These are phyloP conservation scores for Smittium mucronatum DNA, from an alignment of 371 early-diverging fungal species.

Conservation along the genomic window DNA sequence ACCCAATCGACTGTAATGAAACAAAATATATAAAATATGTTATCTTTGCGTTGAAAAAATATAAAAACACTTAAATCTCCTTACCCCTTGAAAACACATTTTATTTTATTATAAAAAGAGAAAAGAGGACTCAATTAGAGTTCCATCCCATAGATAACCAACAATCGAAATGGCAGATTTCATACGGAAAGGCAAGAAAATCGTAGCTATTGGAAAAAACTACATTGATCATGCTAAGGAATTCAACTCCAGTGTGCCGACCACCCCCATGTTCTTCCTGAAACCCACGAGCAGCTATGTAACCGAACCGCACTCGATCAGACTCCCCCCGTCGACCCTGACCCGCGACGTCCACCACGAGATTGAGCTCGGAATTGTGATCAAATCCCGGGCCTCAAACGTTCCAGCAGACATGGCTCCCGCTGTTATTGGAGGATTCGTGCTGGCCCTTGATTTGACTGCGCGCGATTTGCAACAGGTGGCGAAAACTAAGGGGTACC, in stretches of 20 bases:
- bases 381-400: constrained; percentile 73
- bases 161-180: neutral
- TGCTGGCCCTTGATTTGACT: constrained; percentile 83
- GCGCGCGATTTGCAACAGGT: constrained; percentile 76
- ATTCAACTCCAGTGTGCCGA: constrained; percentile 82
- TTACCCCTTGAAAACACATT: no score
- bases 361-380: constrained; percentile 88
- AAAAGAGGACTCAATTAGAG: no score
- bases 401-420: constrained; percentile 48
- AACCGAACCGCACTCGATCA: constrained; percentile 52
- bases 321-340: constrained; percentile 58
- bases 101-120: no score
- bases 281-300: constrained; percentile 86
- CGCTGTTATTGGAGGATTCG: constrained; percentile 67
- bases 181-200: constrained; percentile 1
- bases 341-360: constrained; percentile 96
- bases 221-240: constrained; percentile 81
- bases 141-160: no score
- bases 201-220: constrained; percentile 8
- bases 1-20: no score
- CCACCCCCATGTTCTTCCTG: constrained; percentile 79
- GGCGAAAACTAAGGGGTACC: constrained; percentile 70
- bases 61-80: no score
- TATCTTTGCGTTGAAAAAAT: no score
- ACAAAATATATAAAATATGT: no score